Conservation (phyloP, 768 basidiomycete genomes). For the Suillus sp. region DNA sequence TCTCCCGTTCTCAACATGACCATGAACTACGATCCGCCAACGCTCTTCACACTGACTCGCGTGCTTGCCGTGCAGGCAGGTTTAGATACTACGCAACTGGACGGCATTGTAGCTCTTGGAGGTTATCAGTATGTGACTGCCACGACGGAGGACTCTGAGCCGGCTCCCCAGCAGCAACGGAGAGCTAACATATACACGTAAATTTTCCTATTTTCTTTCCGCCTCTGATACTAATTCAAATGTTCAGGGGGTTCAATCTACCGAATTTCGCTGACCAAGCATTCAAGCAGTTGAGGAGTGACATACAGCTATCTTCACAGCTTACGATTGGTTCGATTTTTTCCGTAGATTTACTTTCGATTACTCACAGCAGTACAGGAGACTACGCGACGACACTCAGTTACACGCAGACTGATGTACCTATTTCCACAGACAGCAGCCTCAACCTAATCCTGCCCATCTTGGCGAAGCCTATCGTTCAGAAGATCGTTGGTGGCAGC, state of each 20-base stretch:
- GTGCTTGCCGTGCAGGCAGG: slow-evolving; percentile 66
- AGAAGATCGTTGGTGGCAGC: slow-evolving; percentile 64
- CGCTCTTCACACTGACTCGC: slow-evolving; percentile 74
- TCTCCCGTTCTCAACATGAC: slow-evolving; percentile 61
- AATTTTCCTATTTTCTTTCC: slow-evolving; percentile 20
- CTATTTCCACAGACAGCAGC: slow-evolving; percentile 60
- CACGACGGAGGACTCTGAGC: slow-evolving; percentile 37
- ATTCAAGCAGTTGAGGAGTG: slow-evolving; percentile 63
- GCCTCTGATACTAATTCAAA: neutral
- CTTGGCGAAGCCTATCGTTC: slow-evolving; percentile 74
- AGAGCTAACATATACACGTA: slow-evolving; percentile 58
- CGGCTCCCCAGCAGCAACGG: slow-evolving; percentile 27
- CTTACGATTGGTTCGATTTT: slow-evolving; percentile 54
- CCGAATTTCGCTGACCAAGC: slow-evolving; percentile 64
- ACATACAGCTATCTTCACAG: slow-evolving; percentile 56
- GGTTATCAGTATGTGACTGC: slow-evolving; percentile 57
- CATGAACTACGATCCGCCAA: slow-evolving; percentile 68
- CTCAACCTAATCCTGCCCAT: slow-evolving; percentile 67
- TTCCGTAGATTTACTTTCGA: neutral
- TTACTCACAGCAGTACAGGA: slow-evolving; percentile 40
- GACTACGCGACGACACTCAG: slow-evolving; percentile 62
- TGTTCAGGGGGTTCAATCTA: slow-evolving; percentile 58
- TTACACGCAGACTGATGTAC: slow-evolving; percentile 59
- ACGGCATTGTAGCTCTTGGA: slow-evolving; percentile 66
- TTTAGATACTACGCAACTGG: slow-evolving; percentile 58